A percentile compares a stretch with the other conserved stretches of the same genome.
These are phyloP conservation scores for Trichoderma oligosporum DNA, from an alignment of 2,329 filamentous ascomycete genomes.

Conservation along the genomic window DNA sequence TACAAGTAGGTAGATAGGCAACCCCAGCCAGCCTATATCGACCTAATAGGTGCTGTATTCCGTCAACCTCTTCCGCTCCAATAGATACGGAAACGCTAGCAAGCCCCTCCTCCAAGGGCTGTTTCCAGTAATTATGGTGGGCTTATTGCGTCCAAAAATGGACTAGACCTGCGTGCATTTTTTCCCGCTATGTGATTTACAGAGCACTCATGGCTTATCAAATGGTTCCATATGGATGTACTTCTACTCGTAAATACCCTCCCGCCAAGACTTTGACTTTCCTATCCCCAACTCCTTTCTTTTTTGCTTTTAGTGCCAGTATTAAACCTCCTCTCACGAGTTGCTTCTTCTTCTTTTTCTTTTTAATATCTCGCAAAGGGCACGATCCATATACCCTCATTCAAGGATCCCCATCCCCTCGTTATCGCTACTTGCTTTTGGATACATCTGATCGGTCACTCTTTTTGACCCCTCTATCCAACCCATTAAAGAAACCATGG, in stretches of 20 bases:
- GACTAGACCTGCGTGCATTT: constrained; percentile 8
- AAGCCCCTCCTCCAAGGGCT: neutral
- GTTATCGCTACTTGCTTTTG: neutral
- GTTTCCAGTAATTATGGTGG: neutral
- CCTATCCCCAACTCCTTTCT: constrained; percentile 12
- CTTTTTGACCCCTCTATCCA: constrained; percentile 12
- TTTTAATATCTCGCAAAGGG: constrained; percentile 1
- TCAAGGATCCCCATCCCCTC: constrained; percentile 16
- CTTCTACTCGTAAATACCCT: neutral
- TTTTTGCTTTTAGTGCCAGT: constrained; percentile 13
- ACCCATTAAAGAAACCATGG: constrained; percentile 24
- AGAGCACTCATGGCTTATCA: constrained; percentile 2
- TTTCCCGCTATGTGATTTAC: neutral
- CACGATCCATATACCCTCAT: constrained; percentile 10
- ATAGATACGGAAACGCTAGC: neutral
- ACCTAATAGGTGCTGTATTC: neutral
- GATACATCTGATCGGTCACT: constrained; percentile 3
- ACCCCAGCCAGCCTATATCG: no score
- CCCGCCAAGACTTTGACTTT: constrained; percentile 13
- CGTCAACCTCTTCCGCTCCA: neutral
- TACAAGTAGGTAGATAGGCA: no score
- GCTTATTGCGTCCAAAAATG: neutral
- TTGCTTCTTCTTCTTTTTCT: neutral
- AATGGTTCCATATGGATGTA: neutral
- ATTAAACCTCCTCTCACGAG: constrained; percentile 1